Percentiles rank a stretch among this genome's conserved stretches.
Conservation (phyloP, 441 rosid genomes). For the Omphalea diandra region DNA sequence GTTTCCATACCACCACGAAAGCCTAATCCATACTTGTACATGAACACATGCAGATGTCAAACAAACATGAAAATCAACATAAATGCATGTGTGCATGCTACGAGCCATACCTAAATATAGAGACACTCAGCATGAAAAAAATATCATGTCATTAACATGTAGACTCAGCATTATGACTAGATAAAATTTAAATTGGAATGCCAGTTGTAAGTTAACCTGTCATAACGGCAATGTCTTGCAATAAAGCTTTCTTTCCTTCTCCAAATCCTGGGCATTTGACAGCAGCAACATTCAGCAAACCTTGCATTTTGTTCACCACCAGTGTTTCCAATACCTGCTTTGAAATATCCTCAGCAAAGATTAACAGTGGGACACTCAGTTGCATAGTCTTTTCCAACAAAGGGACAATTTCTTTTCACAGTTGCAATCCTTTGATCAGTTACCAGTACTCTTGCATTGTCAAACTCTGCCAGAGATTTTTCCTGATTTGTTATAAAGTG, state of each 20-base stretch:
- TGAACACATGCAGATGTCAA: no score
- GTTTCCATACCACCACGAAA: not conserved
- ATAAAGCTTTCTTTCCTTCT: conserved; percentile 77
- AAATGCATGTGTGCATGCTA: not conserved
- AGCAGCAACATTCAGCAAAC: conserved; percentile 78
- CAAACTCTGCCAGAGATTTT: conserved; percentile 74
- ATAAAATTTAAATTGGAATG: conserved; percentile 1
- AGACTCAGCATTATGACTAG: not conserved
- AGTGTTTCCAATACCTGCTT: conserved; percentile 65
- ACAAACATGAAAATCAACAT: not conserved
- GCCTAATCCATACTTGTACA: not conserved
- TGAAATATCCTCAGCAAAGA: conserved; percentile 84
- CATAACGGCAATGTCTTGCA: conserved; percentile 94
- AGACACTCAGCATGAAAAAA: not conserved
- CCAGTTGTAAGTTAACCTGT: conserved; percentile 51
- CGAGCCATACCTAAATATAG: not conserved
- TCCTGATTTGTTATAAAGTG: conserved; percentile 85
- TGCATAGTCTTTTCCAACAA: conserved; percentile 81
- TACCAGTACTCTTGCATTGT: conserved; percentile 73
- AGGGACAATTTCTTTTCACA: conserved; percentile 73
- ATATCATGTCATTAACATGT: not conserved
- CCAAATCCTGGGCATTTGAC: conserved; percentile 87
- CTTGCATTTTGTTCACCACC: conserved; percentile 68
- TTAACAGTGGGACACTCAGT: conserved; percentile 77
- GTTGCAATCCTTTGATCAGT: conserved; percentile 71